phyloP scores from a whole-genome alignment of 139 green algal species.

The Spirogloea muscicola region DNA sequence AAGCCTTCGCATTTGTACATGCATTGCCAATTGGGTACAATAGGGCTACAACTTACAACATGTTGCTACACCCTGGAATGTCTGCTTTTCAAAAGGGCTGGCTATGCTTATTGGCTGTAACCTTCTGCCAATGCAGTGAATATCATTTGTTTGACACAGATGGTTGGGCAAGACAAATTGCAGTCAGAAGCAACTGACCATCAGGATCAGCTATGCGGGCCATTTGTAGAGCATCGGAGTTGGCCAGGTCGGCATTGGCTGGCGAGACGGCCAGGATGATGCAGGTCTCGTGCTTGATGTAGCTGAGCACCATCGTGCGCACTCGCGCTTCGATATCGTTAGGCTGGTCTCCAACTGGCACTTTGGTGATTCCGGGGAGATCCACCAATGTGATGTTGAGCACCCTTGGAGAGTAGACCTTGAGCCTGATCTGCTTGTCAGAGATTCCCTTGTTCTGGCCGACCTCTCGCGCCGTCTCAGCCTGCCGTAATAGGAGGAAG shows the following conservation, averaged over 20 bases:
- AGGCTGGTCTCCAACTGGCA: conserved; percentile 94
- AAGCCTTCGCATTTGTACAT: neutral
- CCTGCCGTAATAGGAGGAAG: conserved; percentile 28
- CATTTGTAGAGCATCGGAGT: conserved; percentile 89
- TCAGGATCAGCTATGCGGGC: conserved; percentile 77
- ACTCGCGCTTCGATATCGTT: conserved; percentile 88
- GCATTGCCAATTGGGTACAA: neutral
- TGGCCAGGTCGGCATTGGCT: conserved; percentile 92
- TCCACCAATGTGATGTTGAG: conserved; percentile 97
- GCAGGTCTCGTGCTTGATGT: conserved; percentile 81
- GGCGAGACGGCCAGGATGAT: conserved; percentile 92
- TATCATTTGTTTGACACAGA: conserved; percentile 7
- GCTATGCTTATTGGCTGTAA: neutral
- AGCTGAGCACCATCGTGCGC: conserved; percentile 78
- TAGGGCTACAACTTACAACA: neutral
- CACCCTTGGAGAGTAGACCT: conserved; percentile 87
- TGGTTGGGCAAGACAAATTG: neutral
- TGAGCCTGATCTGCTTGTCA: conserved; percentile 92
- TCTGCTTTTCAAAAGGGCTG: neutral
- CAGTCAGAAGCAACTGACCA: conserved; percentile 27
- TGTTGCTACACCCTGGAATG: neutral
- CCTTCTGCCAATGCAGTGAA: neutral
- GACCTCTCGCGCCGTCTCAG: conserved; percentile 82
- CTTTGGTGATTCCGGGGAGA: conserved; percentile 88
- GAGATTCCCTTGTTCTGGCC: conserved; percentile 87